Percentiles rank a stretch among this genome's conserved stretches.
These are phyloP conservation scores for Alternaria consortialis DNA, from an alignment of 2,329 filamentous ascomycete species.

Conservation along the genomic window DNA sequence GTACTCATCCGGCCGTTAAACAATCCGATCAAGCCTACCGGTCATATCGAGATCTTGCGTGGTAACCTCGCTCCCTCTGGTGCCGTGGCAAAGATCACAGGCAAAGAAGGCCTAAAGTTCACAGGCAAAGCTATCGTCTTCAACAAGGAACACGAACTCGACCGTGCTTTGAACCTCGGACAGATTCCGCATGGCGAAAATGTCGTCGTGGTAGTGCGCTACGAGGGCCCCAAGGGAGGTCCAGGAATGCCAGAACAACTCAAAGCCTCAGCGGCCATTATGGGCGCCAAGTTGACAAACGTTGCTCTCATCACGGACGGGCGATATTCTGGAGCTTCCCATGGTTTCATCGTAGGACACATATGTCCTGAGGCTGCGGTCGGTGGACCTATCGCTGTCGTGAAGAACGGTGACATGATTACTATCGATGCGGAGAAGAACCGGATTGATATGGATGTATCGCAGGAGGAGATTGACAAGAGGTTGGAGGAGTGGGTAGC, in stretches of 20 bases:
- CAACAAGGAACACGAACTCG: conserved; percentile 82
- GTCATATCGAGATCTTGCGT: conserved; percentile 86
- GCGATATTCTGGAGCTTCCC: conserved; percentile 84
- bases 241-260: conserved; percentile 97
- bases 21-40: conserved; percentile 85
- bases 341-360: conserved; percentile 94
- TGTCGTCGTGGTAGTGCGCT: conserved; percentile 87
- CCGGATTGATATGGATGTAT: conserved; percentile 73
- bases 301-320: conserved; percentile 93
- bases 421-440: conserved; percentile 88
- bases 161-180: conserved; percentile 75
- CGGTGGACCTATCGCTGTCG: conserved; percentile 86
- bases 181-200: conserved; percentile 79
- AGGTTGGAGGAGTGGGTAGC: conserved; percentile 73
- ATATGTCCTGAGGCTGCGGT: conserved; percentile 89
- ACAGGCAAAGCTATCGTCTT: conserved; percentile 84
- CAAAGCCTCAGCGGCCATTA: conserved; percentile 86
- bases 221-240: conserved; percentile 92
- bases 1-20: conserved; percentile 81
- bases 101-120: conserved; percentile 88
- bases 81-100: conserved; percentile 94
- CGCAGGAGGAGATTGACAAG: conserved; percentile 73
- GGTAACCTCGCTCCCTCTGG: conserved; percentile 90
- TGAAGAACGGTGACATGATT: conserved; percentile 80
- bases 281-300: conserved; percentile 88